Evolutionary conservation across 2,329 filamentous ascomycete species (phyloP), one percentile per base, ranked within the genome.

Genomic region (Ophiobolus disseminans): DNA sequence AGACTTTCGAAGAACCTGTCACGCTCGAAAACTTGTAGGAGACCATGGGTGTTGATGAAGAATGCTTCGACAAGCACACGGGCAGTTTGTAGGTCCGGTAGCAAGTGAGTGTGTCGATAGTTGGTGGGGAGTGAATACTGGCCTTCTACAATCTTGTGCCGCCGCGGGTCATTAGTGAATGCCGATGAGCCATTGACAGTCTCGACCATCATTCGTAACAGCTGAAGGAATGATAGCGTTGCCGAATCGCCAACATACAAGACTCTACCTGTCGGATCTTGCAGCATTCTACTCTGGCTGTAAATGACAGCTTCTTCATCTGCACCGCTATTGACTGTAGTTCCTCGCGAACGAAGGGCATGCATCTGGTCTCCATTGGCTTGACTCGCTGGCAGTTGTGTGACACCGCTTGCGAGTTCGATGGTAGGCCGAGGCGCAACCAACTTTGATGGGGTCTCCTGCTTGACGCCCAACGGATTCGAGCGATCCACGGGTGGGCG

Each of bases 231-330:
- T 0, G 84, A 84, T 5, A 86, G 72, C 0, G 82, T 82, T 1
- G 83, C 83, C 2, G 85, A 83, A 55, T 86, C 82, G n/a, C 85
- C 84, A 51, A 86, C 76, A 53, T 86, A 86, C 19, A 84, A 73
- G 25, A 85, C 70, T 57, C 82, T 76, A 8, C 83, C 82, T 0
- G 78, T 82, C 9, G 78, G 78, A 60, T 87, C 84, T 57, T 83
- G 78, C 30, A 87, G 71, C 81, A 87, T 84, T 53, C 82, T 76
- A 22, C 78, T 78, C 50, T 82, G 76, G 8, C 79, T 78, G 53
- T 80, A 79, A 20, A 85, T 75, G 20, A 81, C 77, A 3, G 81
- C 78, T 59, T 86, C 83, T 52, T 86, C 82, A 30, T 82, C 81
- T 26, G 74, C 70, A 2, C 75, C 78, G 52, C 76, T 80, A 17